Base-by-base conservation (phyloP, 306 rosid genomes). In the Abrus precatorius region DNA sequence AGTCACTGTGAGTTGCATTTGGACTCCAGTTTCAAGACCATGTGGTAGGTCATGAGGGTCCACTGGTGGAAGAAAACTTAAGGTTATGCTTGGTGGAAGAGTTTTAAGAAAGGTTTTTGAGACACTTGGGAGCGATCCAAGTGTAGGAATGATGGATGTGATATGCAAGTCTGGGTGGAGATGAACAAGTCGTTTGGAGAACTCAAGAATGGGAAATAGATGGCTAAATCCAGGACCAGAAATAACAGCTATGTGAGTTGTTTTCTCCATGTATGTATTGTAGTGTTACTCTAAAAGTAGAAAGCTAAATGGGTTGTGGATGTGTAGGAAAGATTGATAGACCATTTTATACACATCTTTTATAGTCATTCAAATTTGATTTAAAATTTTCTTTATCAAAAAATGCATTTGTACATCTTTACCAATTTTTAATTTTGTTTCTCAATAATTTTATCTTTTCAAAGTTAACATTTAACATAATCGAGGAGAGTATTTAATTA, bases 171-270 rank as follows among this genome's bases (percentile, higher is more conserved):
- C 59, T 3, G 66, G 75, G 38, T 79, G 72, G 62, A 52, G 72
- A 0, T 53, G 57, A 72, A 78, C 43, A 14, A 85, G 81, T n/a
- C 29, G 8, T 5, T 82, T 82, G 27, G 82, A 80, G 38, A 86
- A 76, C 48, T 86, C 77, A 10, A 86, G 76, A 11, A 85, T 38
- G 0, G 85, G 83, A 11, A 66, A 1, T 0, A 81, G 9, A 13
- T 81, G 85, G 43, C 80, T 74, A 1, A 65, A 72, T 0, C 83
- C 78, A 3, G 74, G 61, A 40, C 72, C 66, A 0, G 83, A 71
- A 10, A 85, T 44, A 1, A 80, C 43, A 1, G 83, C 88, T 56
- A 85, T 38, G 10, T 62, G 66, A 8, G 36, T 41, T 10, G 53
- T 33, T 55, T 76, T 47, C 32, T 50, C 84, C 84, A 84, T 84